These are phyloP conservation scores for Ceratobasidium theobromae DNA, from an alignment of 1,284 basidiomycete species.

Conservation along the genomic window DNA sequence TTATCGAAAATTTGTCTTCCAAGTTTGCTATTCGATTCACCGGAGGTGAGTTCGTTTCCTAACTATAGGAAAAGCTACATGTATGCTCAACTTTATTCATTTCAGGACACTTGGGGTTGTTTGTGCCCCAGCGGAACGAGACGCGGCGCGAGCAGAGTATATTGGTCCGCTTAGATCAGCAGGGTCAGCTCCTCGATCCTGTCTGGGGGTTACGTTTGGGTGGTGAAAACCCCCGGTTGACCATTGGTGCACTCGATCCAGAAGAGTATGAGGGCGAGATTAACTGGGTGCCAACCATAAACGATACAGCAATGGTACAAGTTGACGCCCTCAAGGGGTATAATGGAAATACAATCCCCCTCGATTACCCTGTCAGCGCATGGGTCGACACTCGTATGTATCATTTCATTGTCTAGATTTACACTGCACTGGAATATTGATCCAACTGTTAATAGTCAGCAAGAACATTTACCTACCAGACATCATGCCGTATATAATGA, in stretches of 20 bases:
- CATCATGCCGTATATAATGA: constrained; percentile 15
- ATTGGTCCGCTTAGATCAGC: constrained; percentile 11
- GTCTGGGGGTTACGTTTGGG: constrained; percentile 27
- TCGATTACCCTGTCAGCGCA: constrained; percentile 2
- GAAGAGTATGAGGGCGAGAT: constrained; percentile 26
- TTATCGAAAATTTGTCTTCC: constrained; percentile 13
- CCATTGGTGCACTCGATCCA: constrained; percentile 23
- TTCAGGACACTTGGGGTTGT: constrained; percentile 26
- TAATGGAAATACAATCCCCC: constrained; percentile 18
- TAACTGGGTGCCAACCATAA: constrained; percentile 21
- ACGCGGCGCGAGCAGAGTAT: constrained; percentile 6
- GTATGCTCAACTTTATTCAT: background rate
- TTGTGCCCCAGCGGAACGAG: constrained; percentile 13
- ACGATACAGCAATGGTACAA: constrained; percentile 3
- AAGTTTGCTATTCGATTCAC: background rate
- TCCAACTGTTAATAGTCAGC: too few relatives aligned
- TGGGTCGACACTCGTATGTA: constrained; percentile 7
- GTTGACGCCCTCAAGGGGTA: constrained; percentile 19
- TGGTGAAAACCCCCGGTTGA: constrained; percentile 6
- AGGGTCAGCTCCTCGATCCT: constrained; percentile 18
- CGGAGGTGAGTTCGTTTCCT: background rate
- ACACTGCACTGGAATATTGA: background rate
- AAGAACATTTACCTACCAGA: constrained; percentile 26
- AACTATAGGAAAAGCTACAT: background rate
- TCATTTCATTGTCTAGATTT: background rate